Percentiles rank a stretch among this genome's conserved stretches.
These are phyloP conservation scores for Paxillus rubicundulus DNA, from an alignment of 768 basidiomycete species.

Conservation along the genomic window DNA sequence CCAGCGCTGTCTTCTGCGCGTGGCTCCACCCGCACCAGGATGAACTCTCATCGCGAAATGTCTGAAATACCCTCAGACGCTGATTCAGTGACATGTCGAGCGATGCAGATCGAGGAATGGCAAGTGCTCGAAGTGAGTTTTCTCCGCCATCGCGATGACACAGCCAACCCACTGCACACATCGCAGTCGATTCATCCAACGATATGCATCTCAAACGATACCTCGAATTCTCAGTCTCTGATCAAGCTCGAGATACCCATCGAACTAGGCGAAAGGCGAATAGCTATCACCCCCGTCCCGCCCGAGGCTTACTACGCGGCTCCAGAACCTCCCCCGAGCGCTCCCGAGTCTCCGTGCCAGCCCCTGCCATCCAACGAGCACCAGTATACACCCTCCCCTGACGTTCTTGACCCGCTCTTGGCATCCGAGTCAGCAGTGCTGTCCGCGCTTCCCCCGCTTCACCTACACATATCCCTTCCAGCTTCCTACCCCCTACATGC, in stretches of 20 bases:
- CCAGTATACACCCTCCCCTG: too few species aligned
- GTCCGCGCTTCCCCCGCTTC: conserved; percentile 63
- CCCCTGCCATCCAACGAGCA: too few species aligned
- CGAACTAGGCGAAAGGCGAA: conserved; percentile 46
- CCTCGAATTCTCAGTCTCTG: conserved; percentile 27
- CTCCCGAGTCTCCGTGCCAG: not conserved
- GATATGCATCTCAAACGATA: conserved; percentile 47
- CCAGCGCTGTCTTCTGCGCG: not conserved
- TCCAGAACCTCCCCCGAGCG: not conserved
- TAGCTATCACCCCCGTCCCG: conserved; percentile 33
- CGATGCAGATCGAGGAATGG: conserved; percentile 51
- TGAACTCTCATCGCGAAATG: not conserved
- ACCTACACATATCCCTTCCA: conserved; percentile 54
- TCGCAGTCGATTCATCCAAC: conserved; percentile 77
- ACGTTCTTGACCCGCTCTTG: conserved; percentile 7
- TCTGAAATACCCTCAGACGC: not conserved
- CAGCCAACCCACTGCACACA: not conserved
- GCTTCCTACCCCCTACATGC: conserved; percentile 50
- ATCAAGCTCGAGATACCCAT: conserved; percentile 66
- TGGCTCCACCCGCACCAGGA: too few species aligned
- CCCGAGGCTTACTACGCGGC: conserved; percentile 10
- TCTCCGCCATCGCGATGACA: too few species aligned
- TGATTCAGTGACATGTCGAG: not conserved
- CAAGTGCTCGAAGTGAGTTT: conserved; percentile 58
- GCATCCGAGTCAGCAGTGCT: conserved; percentile 26